Percentiles rank a stretch among this genome's conserved stretches.
These are phyloP conservation scores for Candida sanyaensis DNA, from an alignment of 1,139 yeast genomes.

Conservation along the genomic window DNA sequence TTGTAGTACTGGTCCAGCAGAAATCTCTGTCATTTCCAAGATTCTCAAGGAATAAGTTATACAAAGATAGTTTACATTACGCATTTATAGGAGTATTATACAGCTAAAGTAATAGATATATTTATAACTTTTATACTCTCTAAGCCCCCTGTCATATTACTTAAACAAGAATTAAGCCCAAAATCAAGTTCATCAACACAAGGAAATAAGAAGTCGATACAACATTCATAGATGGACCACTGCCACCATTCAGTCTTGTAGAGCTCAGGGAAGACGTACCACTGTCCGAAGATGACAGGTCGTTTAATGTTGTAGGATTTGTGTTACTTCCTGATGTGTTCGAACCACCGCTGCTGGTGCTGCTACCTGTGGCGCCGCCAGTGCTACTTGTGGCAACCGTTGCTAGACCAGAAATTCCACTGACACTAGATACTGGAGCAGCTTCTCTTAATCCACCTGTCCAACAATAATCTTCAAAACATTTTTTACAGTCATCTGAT, in stretches of 20 bases:
- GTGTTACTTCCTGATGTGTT: too few species aligned
- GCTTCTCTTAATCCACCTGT: conserved; percentile 26
- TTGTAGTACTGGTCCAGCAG: conserved; percentile 54
- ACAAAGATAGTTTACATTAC: too few species aligned
- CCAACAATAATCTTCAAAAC: conserved; percentile 64
- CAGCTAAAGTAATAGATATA: too few species aligned
- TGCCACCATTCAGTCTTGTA: too few species aligned
- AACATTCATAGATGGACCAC: too few species aligned
- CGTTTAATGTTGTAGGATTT: too few species aligned
- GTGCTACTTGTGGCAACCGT: not conserved
- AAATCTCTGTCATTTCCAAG: conserved; percentile 24
- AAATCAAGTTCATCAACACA: not conserved
- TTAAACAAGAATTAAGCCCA: not conserved
- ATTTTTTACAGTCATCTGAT: conserved; percentile 69
- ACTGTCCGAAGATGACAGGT: too few species aligned
- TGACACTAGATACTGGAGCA: conserved; percentile 16
- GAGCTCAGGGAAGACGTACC: too few species aligned
- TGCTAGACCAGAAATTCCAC: conserved; percentile 10
- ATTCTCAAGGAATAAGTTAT: not conserved
- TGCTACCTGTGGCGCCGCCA: not conserved
- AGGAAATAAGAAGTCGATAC: not conserved
- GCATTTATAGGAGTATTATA: too few species aligned
- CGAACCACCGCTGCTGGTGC: too few species aligned
- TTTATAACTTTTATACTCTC: too few species aligned
- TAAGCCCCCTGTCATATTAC: too few species aligned